These are phyloP conservation scores for Dipodascopsis uninucleata DNA, from an alignment of 805 yeast genomes.

Conservation along the genomic window DNA sequence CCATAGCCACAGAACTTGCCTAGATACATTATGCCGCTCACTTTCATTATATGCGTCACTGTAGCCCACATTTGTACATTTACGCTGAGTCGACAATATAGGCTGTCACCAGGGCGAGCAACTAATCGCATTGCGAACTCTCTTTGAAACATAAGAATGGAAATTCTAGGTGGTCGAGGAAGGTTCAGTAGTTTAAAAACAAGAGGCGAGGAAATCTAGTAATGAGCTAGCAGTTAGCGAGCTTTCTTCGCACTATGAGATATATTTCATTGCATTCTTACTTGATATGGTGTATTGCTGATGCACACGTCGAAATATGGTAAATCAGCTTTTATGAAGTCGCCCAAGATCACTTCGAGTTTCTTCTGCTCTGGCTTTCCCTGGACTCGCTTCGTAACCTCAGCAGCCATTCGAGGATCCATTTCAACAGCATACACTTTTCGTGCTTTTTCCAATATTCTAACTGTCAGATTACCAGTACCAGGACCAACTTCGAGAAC, in stretches of 20 bases:
- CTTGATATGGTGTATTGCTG: conserved; percentile 93
- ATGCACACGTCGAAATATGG: conserved; percentile 96
- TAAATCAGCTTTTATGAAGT: conserved; percentile 89
- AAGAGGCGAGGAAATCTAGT: conserved; percentile 79
- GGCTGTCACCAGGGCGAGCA: conserved; percentile 94
- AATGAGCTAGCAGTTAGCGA: not conserved
- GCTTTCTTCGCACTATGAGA: not conserved
- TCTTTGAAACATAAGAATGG: conserved; percentile 95
- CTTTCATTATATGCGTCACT: conserved; percentile 94
- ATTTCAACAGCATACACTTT: conserved; percentile 96
- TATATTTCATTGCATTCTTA: conserved; percentile 1
- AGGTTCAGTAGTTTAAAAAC: conserved; percentile 87
- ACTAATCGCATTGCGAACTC: conserved; percentile 91
- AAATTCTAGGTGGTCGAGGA: conserved; percentile 91
- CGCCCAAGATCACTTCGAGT: conserved; percentile 87
- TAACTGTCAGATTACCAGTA: conserved; percentile 94
- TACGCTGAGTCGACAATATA: conserved; percentile 90
- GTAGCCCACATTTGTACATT: conserved; percentile 99
- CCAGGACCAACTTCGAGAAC: conserved; percentile 99
- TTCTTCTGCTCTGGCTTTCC: conserved; percentile 94
- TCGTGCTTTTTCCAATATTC: conserved; percentile 85
- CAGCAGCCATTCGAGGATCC: conserved; percentile 99
- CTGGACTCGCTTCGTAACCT: conserved; percentile 92
- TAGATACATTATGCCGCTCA: not conserved
- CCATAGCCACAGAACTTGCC: not conserved